Base-by-base conservation (phyloP, 495 filamentous ascomycete genomes). In the Penicillium herquei region DNA sequence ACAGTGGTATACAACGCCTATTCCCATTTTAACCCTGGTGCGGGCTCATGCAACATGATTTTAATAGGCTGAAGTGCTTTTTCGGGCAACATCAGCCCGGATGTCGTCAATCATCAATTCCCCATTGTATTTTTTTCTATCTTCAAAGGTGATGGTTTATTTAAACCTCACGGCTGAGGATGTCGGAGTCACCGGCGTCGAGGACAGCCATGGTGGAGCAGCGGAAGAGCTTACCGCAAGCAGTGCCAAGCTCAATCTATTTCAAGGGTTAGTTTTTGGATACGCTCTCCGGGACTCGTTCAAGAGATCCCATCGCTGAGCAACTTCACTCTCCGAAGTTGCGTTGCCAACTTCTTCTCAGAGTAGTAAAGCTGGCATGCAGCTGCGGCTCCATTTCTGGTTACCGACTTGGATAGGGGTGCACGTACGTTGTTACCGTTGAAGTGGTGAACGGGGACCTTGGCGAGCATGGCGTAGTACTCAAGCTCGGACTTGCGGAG, bases 381-480 rank as follows among this genome's bases (percentile, higher is more conserved):
- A 64, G 61, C 61, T 59, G 54, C 51, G 52, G 53, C 61, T 34
- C 44, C 61, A 47, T 51, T n/a, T 4, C 17, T 11, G 55, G 33
- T 34, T 35, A 41, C 52, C 50, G 60, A 37, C 56, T 58, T 55
- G 41, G 52, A 31, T 35, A 32, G 40, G 50, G 52, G 21, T 45
- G 11, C 50, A 66, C 93, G 88, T 87, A 98, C 94, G 85, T 97
- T 98, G 86, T 94, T 96, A 56, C 94, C 94, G 66, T 83, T 84
- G 81, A 96, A 98, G 82, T 98, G 94, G 82, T 98, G 94, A 65
- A 98, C 93, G 50, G 89, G 84, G 67, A 88, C 90, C 83, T 97
- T 96, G 70, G 87, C 85, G 58, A 96, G 79, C 92, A 96, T 96
- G 70, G 88, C 87, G 80, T 94, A 94, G 76, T 79, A 87, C 78